phyloP scores from a whole-genome alignment of 2,329 filamentous ascomycete species.

The Falciphora oryzae region DNA sequence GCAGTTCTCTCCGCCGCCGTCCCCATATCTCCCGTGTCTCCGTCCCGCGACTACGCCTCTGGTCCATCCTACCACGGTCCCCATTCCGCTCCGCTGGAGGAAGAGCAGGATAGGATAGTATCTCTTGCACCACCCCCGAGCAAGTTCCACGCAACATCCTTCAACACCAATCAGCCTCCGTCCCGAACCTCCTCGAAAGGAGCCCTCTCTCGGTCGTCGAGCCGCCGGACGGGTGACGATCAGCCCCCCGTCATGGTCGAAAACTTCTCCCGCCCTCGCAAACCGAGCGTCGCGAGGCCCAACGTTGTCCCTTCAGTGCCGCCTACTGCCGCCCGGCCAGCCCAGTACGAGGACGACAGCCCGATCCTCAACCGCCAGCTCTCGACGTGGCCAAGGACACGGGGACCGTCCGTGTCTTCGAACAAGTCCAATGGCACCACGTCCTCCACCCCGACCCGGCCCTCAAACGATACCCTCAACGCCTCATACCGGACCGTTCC shows the following conservation, averaged over 20 bases:
- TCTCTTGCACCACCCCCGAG: background rate
- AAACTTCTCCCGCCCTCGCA: constrained; percentile 57
- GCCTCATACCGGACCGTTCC: constrained; percentile 16
- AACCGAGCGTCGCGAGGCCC: constrained; percentile 37
- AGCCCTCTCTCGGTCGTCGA: constrained; percentile 6
- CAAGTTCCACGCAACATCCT: background rate
- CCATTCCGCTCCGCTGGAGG: constrained; percentile 1
- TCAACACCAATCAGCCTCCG: constrained; percentile 19
- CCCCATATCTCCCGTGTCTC: background rate
- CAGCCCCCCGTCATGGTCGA: constrained; percentile 33
- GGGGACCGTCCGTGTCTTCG: constrained; percentile 42
- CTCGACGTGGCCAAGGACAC: constrained; percentile 33
- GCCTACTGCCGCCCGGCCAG: background rate
- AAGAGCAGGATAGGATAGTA: background rate
- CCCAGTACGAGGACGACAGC: constrained; percentile 20
- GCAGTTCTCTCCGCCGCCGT: background rate
- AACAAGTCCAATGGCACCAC: constrained; percentile 40
- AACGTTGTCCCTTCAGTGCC: background rate
- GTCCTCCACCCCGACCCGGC: constrained; percentile 35
- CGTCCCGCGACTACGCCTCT: constrained; percentile 13
- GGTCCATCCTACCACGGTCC: constrained; percentile 7
- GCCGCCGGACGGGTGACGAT: constrained; percentile 3
- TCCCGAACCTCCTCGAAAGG: constrained; percentile 25
- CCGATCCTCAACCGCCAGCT: constrained; percentile 12
- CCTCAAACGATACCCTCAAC: constrained; percentile 32